phyloP scores from a whole-genome alignment of 2,329 filamentous ascomycete species.

The Hypoxylon sp. region DNA sequence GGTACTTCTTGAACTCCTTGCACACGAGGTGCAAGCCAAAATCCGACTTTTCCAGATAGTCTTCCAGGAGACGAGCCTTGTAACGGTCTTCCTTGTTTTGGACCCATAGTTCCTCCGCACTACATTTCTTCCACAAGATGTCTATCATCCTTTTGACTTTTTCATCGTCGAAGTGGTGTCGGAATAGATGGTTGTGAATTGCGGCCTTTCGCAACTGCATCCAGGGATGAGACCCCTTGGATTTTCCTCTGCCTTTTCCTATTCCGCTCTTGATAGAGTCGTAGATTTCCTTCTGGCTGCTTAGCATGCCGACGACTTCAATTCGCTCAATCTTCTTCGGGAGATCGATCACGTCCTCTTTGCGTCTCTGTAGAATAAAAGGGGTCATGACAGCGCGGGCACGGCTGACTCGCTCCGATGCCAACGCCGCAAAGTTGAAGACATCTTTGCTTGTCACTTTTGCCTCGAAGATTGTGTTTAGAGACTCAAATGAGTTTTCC shows the following conservation, averaged over 20 bases:
- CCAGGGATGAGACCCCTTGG: conserved; percentile 75
- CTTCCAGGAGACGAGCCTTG: conserved; percentile 64
- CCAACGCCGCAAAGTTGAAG: conserved; percentile 84
- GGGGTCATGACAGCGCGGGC: conserved; percentile 94
- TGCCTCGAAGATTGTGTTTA: conserved; percentile 91
- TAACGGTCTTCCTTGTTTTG: conserved; percentile 59
- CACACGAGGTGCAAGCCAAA: conserved; percentile 76
- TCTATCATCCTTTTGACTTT: conserved; percentile 81
- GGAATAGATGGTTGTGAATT: conserved; percentile 89
- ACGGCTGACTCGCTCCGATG: conserved; percentile 85
- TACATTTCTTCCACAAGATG: conserved; percentile 77
- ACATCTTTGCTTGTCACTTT: conserved; percentile 87
- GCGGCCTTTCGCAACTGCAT: conserved; percentile 94
- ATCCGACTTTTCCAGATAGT: conserved; percentile 70
- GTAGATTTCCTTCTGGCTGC: conserved; percentile 79
- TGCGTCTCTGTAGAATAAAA: conserved; percentile 93
- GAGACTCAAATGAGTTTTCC: conserved; percentile 74
- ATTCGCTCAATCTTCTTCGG: conserved; percentile 83
- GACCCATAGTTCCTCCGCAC: conserved; percentile 61
- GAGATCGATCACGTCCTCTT: conserved; percentile 90
- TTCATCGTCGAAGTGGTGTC: conserved; percentile 80
- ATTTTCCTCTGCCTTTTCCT: conserved; percentile 69
- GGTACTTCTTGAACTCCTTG: conserved; percentile 66
- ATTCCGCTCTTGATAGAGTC: conserved; percentile 69
- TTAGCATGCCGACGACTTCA: conserved; percentile 83